Evolutionary conservation across 768 basidiomycete species (phyloP).

Genomic region (Kwoniella newhampshirensis): DNA sequence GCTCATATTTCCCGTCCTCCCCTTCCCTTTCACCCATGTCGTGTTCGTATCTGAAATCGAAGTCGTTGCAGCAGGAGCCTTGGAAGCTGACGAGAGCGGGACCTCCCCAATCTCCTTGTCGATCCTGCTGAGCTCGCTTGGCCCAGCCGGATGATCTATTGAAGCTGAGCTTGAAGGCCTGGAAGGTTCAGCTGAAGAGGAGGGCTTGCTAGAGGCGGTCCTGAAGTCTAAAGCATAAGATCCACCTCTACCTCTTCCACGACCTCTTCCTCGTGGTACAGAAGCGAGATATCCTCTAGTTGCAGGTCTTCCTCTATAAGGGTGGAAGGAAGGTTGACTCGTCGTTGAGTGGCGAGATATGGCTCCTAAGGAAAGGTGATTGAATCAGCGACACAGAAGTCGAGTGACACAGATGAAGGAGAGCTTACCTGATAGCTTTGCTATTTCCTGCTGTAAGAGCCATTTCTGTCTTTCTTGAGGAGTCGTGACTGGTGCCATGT

Average conservation of each 20-base stretch:
- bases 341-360: constrained; percentile 36
- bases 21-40: constrained; percentile 46
- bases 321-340: constrained; percentile 24
- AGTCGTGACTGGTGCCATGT: constrained; percentile 23
- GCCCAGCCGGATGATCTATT: background rate
- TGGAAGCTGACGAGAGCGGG: constrained; percentile 12
- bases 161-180: constrained; percentile 18
- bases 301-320: constrained; percentile 23
- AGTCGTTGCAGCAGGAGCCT: constrained; percentile 6
- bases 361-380: constrained; percentile 21
- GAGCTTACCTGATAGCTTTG: constrained; percentile 48
- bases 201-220: constrained; percentile 13
- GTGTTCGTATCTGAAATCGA: constrained; percentile 11
- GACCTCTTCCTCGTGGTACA: constrained; percentile 16
- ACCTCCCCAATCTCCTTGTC: constrained; percentile 32
- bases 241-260: constrained; percentile 26
- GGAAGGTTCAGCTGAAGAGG: constrained; percentile 7
- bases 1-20: constrained; percentile 49
- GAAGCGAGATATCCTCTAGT: constrained; percentile 7
- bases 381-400: background rate
- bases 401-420: background rate
- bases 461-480: constrained; percentile 44
- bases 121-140: background rate
- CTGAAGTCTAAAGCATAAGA: constrained; percentile 39
- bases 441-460: constrained; percentile 49